These are phyloP conservation scores for Myriosclerotinia curreyana DNA, from an alignment of 2,329 filamentous ascomycete species.

Conservation along the genomic window DNA sequence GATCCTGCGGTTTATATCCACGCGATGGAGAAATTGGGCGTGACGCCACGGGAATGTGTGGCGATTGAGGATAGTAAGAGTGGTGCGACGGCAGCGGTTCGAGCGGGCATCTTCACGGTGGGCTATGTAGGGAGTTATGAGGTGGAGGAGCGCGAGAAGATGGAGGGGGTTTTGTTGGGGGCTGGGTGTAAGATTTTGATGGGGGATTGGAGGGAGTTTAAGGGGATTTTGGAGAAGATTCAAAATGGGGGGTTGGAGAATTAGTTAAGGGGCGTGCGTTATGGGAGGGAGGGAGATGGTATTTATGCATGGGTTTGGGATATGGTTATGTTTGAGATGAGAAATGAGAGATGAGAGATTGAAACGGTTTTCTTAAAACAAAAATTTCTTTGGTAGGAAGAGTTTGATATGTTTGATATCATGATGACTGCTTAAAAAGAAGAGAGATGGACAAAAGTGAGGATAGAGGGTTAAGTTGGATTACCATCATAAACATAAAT, in stretches of 20 bases:
- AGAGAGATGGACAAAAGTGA: no score
- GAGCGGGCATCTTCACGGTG: constrained; percentile 76
- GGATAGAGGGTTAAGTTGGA: no score
- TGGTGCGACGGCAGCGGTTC: constrained; percentile 71
- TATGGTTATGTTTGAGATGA: background rate
- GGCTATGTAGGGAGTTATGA: constrained; percentile 81
- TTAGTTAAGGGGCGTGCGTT: background rate
- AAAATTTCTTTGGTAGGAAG: background rate
- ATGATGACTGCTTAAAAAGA: no score
- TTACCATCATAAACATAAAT: no score
- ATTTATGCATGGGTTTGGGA: background rate
- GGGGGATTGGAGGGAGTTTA: constrained; percentile 56
- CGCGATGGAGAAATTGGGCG: constrained; percentile 70
- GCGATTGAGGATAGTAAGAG: constrained; percentile 88
- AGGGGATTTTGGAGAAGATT: constrained; percentile 30
- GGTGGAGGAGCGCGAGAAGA: constrained; percentile 52
- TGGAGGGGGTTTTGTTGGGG: constrained; percentile 57
- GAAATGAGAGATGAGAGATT: background rate
- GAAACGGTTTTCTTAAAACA: background rate
- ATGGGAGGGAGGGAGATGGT: background rate
- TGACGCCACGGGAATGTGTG: constrained; percentile 67
- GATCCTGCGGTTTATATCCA: constrained; percentile 85
- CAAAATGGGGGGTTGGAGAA: constrained; percentile 26
- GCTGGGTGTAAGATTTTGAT: constrained; percentile 63
- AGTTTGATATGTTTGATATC: no score